Conservation (phyloP, 2,329 filamentous ascomycete species). For the Pseudopithomyces maydicus region DNA sequence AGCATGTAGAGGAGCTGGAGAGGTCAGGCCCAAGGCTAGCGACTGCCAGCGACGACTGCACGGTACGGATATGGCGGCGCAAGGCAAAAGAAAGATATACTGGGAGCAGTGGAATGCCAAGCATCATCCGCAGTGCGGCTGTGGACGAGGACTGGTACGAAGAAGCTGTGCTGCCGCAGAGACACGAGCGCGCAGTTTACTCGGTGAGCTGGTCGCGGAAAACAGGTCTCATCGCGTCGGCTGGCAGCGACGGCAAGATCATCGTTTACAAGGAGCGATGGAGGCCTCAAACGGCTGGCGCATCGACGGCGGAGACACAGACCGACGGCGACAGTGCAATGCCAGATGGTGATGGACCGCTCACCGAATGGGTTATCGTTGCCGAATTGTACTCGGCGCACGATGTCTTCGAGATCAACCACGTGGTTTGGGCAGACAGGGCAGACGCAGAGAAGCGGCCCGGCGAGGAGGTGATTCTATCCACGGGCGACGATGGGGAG, state of each 20-base stretch:
- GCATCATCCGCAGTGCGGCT: constrained; percentile 76
- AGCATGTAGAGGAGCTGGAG: constrained; percentile 44
- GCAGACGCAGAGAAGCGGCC: constrained; percentile 70
- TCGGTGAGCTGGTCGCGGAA: constrained; percentile 80
- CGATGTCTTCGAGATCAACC: constrained; percentile 93
- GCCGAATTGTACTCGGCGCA: constrained; percentile 75
- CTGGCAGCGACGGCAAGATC: constrained; percentile 83
- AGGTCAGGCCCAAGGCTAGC: constrained; percentile 65
- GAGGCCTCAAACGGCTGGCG: constrained; percentile 28
- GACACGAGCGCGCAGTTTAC: constrained; percentile 83
- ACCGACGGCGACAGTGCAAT: constrained; percentile 35
- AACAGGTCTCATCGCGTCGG: constrained; percentile 81
- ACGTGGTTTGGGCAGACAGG: constrained; percentile 83
- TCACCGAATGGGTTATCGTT: constrained; percentile 72
- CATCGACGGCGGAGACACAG: constrained; percentile 18
- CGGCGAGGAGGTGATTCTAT: constrained; percentile 83
- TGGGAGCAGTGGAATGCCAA: constrained; percentile 72
- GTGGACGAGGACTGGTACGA: constrained; percentile 85
- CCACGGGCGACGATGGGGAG: constrained; percentile 88
- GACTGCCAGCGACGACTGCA: constrained; percentile 84
- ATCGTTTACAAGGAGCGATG: constrained; percentile 75
- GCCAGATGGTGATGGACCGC: constrained; percentile 14
- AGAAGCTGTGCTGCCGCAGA: constrained; percentile 73
- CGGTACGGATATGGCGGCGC: constrained; percentile 78
- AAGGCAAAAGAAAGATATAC: constrained; percentile 58